Base-by-base conservation (phyloP, 257 asterid genomes). In the Hygrophila difformis region DNA sequence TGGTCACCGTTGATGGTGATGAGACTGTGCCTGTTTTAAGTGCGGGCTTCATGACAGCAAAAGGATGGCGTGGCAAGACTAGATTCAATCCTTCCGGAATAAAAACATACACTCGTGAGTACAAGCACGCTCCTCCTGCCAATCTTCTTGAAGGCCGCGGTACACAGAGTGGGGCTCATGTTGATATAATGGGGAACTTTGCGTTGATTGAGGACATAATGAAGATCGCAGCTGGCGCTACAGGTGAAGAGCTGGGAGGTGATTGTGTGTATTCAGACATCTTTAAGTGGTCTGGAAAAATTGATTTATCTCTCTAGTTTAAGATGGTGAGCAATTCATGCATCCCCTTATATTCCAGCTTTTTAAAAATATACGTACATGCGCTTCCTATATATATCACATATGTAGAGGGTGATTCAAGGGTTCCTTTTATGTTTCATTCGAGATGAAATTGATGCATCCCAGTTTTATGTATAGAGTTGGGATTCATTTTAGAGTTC, bases 31-130 rank as follows among this genome's bases (percentile, higher is more conserved):
- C 89, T 7, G 82, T 69, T 48, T 51, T 82, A 31, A 82, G 93
- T 28, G 80, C 89, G 21, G 94, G 96, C 14, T 86, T 68, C 73
- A 86, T 86, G 94, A 60, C 73, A 13, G 93, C 87, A 1, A 86
- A 82, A 59, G 94, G 74, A 12, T 86, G 96, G 96, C 94, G 94
- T 1, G 96, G 96, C 9, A 77, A 67, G 56, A 86, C 94, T 12
- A 64, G 88, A 51, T 86, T 77, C 47, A 86, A 86, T 49, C 96
- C 96, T 20, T 75, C 84, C 0, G 94, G 94, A 24, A 61, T 71
- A 17, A 69, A 60, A 35, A 86, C 69, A 3, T 77, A 68, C 61
- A 26, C 70, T 12, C 61, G 94, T 64, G 96, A 86, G 65, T 86
- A 68, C 18, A 77, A 68, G n/a, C 96, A 86, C 40, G 81, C 94